Percentiles rank a stretch among this genome's conserved stretches.
These are phyloP conservation scores for Aschersonia sp. DNA, from an alignment of 2,329 filamentous ascomycete species.

Conservation along the genomic window DNA sequence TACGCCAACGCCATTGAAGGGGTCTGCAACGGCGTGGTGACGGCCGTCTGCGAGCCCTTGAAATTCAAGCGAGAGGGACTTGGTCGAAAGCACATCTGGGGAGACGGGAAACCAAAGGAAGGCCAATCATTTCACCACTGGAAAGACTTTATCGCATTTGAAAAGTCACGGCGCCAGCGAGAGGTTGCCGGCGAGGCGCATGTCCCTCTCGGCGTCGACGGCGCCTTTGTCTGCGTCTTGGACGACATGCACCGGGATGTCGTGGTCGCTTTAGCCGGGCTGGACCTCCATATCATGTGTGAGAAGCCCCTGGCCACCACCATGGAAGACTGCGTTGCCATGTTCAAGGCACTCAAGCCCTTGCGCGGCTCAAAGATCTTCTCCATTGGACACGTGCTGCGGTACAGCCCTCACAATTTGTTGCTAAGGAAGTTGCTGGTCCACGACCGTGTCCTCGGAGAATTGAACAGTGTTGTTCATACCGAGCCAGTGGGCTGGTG, in stretches of 20 bases:
- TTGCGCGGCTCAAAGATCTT: constrained; percentile 40
- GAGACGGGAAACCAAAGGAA: constrained; percentile 27
- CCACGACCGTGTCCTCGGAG: constrained; percentile 62
- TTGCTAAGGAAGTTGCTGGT: constrained; percentile 65
- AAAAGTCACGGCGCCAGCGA: constrained; percentile 43
- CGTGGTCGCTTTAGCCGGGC: constrained; percentile 54
- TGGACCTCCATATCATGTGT: constrained; percentile 73
- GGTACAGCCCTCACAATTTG: constrained; percentile 89
- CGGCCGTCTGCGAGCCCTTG: constrained; percentile 69
- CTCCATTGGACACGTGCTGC: constrained; percentile 83
- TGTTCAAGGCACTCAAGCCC: constrained; percentile 44
- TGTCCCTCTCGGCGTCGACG: constrained; percentile 43
- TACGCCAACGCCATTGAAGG: constrained; percentile 57
- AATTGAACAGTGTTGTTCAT: constrained; percentile 75
- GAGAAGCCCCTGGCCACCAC: constrained; percentile 87
- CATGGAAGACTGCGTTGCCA: constrained; percentile 61
- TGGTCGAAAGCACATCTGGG: constrained; percentile 62
- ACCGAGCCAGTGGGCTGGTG: constrained; percentile 93
- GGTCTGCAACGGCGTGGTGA: constrained; percentile 52
- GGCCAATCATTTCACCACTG: constrained; percentile 62
- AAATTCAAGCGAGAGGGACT: constrained; percentile 61
- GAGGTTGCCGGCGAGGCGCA: constrained; percentile 29
- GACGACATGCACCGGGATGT: constrained; percentile 83
- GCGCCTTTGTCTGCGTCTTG: constrained; percentile 51
- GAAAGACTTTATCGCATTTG: constrained; percentile 62